Evolutionary conservation across 495 filamentous ascomycete genomes (phyloP).

Genomic region (Hypoxylon lenormandii): DNA sequence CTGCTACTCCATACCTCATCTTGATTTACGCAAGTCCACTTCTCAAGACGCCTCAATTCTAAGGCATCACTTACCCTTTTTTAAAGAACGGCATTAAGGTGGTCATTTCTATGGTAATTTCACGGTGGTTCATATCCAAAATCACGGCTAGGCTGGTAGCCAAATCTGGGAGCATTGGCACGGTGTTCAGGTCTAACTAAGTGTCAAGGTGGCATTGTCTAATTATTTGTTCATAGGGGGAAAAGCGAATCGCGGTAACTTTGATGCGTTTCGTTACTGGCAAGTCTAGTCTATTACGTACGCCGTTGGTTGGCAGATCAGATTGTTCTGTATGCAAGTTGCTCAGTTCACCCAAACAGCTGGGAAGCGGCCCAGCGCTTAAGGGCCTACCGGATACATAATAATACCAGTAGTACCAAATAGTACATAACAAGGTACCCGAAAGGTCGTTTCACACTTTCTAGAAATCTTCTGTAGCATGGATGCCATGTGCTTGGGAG

Average conservation of each 20-base stretch:
- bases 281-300: too few relatives aligned
- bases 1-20: background rate
- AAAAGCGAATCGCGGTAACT: slow-evolving; percentile 18
- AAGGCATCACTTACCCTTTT: background rate
- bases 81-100: slow-evolving; percentile 12
- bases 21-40: slow-evolving; percentile 2
- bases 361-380: slow-evolving; percentile 26
- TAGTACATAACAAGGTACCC: slow-evolving; percentile 6
- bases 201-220: slow-evolving; percentile 10
- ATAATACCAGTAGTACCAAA: background rate
- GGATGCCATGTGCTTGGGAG: slow-evolving; percentile 34
- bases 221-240: slow-evolving; percentile 12
- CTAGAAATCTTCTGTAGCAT: slow-evolving; percentile 46
- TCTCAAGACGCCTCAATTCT: background rate
- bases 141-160: slow-evolving; percentile 12
- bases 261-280: slow-evolving; percentile 4
- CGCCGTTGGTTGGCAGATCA: slow-evolving; percentile 22
- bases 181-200: slow-evolving; percentile 30
- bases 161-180: slow-evolving; percentile 43
- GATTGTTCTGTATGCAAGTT: slow-evolving; percentile 27
- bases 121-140: background rate
- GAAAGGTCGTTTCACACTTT: slow-evolving; percentile 9
- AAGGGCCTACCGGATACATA: slow-evolving; percentile 2
- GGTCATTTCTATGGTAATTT: slow-evolving; percentile 17
- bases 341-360: slow-evolving; percentile 19